Evolutionary conservation across 768 basidiomycete genomes (phyloP), one percentile per base, ranked within the genome.

Genomic region (Rhodocollybia butyracea): DNA sequence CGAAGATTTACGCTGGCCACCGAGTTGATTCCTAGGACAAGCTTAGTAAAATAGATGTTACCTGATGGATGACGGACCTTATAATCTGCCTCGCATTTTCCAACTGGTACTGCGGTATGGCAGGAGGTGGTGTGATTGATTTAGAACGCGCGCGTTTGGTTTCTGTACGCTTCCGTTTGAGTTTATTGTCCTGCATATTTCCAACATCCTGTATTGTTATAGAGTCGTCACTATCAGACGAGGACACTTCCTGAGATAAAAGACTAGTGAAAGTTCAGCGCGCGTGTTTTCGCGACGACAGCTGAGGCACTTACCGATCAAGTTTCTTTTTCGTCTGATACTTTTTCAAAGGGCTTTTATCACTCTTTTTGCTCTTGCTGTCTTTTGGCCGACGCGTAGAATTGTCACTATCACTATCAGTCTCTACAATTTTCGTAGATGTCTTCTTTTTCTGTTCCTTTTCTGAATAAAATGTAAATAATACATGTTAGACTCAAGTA

Each of bases 41-140:
- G 38, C 38, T 21, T 42, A 19, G n/a, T 32, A 32, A 11, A 29
- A 29, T 7, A 32, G 24, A 10, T 46, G 31, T 21, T 51, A 40
- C 13, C 15, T 24, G 43, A 47, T 19, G 10, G 32, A 11, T 40
- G 24, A 58, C 73, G 52, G 62, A 90, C 90, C 83, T 77, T 46
- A 90, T 80, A 17, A 88, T 68, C 32, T 79, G 72, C 38, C 77
- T 79, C 13, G 87, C 84, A 53, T 76, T 75, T 60, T 81, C 76
- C 1, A 85, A 71, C 54, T 83, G 78, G 29, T 81, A 72, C 10
- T 68, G 63, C 2, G 86, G 71, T 13, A 91, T 67, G 32, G 73
- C 74, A 0, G 89, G 90, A 4, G 89, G 89, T 2, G 90, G 89
- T 0, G 89, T 92, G 36, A 91, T 79, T 3, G 89, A 92, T 22